These are phyloP conservation scores for Tolypocladium nubicola DNA, from an alignment of 2,329 filamentous ascomycete species.

Conservation along the genomic window DNA sequence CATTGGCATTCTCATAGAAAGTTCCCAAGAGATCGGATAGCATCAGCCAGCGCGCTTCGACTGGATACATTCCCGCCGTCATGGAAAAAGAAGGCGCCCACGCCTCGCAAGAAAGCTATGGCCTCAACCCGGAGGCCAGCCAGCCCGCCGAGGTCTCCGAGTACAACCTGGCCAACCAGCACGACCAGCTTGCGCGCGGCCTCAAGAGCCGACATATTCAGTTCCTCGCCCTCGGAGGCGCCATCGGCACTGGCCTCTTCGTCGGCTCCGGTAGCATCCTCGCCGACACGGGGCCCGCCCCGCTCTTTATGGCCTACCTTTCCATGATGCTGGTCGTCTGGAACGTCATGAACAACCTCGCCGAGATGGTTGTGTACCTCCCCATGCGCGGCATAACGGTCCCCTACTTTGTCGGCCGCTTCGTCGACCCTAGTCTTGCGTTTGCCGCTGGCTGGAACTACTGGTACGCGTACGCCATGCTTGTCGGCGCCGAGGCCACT, in stretches of 20 bases:
- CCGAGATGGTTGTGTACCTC: slow-evolving; percentile 44
- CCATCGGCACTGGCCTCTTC: slow-evolving; percentile 55
- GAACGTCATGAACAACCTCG: slow-evolving; percentile 43
- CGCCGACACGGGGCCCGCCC: slow-evolving; percentile 47
- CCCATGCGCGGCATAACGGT: slow-evolving; percentile 46
- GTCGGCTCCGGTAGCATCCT: slow-evolving; percentile 50
- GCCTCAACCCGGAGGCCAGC: slow-evolving; percentile 15
- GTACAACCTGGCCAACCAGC: slow-evolving; percentile 23
- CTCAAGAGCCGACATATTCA: slow-evolving; percentile 51
- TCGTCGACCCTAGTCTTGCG: slow-evolving; percentile 43
- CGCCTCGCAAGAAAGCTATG: slow-evolving; percentile 11
- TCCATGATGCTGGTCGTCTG: slow-evolving; percentile 44
- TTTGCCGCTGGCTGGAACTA: slow-evolving; percentile 52
- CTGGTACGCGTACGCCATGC: slow-evolving; percentile 50
- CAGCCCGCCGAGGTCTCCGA: slow-evolving; percentile 14
- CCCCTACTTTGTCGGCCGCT: slow-evolving; percentile 44
- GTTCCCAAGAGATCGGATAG: neutral
- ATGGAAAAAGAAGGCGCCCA: slow-evolving; percentile 10
- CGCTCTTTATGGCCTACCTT: slow-evolving; percentile 59
- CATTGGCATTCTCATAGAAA: neutral
- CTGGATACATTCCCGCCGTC: neutral
- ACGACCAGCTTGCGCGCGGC: slow-evolving; percentile 41
- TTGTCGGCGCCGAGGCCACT: slow-evolving; percentile 46
- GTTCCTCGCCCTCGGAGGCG: slow-evolving; percentile 45
- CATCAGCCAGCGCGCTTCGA: neutral